Percentiles rank a stretch among this genome's conserved stretches.
These are phyloP conservation scores for Alloteropsis semialata DNA, from an alignment of 176 grass and related monocot species.

Conservation along the genomic window DNA sequence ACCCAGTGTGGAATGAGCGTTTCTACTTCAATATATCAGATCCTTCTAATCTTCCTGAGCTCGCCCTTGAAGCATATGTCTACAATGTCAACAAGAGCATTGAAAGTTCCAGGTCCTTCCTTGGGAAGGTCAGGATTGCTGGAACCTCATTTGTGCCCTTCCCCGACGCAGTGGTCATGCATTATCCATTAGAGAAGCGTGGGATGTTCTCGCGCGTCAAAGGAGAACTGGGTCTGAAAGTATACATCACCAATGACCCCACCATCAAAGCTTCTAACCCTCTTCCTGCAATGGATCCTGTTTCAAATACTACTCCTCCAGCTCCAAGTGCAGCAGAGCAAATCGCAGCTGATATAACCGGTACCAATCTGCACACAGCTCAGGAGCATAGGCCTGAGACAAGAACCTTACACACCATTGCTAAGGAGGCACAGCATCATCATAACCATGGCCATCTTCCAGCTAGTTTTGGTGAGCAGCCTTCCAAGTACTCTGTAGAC, in stretches of 20 bases:
- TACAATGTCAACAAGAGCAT: conserved; percentile 67
- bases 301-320: conserved; percentile 48
- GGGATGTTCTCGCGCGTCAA: conserved; percentile 94
- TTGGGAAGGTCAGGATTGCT: conserved; percentile 90
- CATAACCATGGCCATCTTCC: conserved; percentile 52
- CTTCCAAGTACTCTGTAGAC: conserved; percentile 55
- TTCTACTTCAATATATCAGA: conserved; percentile 91
- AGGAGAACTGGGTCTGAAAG: conserved; percentile 82
- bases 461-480: conserved; percentile 47
- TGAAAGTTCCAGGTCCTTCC: conserved; percentile 55
- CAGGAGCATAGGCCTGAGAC: conserved; percentile 55
- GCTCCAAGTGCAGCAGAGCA: conserved; percentile 44
- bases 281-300: conserved; percentile 67
- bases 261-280: conserved; percentile 78
- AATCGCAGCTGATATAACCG: conserved; percentile 45
- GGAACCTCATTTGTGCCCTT: conserved; percentile 90
- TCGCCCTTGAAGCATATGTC: conserved; percentile 86
- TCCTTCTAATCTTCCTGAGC: conserved; percentile 66
- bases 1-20: conserved; percentile 77
- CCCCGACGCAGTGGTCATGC: conserved; percentile 74
- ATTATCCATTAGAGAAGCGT: conserved; percentile 90
- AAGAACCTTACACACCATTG: conserved; percentile 70
- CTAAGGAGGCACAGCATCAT: conserved; percentile 67
- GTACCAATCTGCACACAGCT: conserved; percentile 36
- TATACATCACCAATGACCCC: conserved; percentile 89